Conservation (phyloP, 331 rosid genomes). For the Malus hybrid region DNA sequence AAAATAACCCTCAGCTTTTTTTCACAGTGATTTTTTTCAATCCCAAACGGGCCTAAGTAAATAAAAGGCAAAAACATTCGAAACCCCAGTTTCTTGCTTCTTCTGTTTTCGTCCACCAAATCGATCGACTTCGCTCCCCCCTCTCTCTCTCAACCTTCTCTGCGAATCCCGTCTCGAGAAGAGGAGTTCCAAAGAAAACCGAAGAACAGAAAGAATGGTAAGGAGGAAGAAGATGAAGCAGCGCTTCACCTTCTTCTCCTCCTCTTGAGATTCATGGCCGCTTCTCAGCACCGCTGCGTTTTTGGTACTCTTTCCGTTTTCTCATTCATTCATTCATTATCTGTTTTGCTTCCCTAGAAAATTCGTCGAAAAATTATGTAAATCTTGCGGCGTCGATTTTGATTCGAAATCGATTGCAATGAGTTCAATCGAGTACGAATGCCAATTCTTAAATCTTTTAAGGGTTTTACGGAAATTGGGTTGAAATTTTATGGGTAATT, state of each 20-base stretch:
- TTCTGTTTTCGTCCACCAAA: background rate
- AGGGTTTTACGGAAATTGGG: constrained; percentile 3
- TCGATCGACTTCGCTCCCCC: background rate
- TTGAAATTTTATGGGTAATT: background rate
- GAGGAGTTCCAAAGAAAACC: background rate
- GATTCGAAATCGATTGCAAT: background rate
- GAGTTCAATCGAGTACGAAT: background rate
- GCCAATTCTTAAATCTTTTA: background rate
- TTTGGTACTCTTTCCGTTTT: constrained; percentile 44
- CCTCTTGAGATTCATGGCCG: constrained; percentile 73
- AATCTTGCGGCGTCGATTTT: background rate
- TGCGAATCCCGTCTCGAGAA: background rate
- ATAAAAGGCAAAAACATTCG: too few relatives aligned
- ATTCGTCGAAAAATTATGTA: background rate
- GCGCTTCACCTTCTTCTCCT: constrained; percentile 78
- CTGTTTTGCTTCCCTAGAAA: constrained; percentile 7
- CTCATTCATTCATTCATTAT: background rate
- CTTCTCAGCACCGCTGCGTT: constrained; percentile 97
- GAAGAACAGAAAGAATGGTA: constrained; percentile 13
- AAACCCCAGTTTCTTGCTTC: background rate
- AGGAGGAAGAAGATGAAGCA: constrained; percentile 93
- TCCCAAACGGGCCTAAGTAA: too few relatives aligned
- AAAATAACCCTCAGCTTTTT: too few relatives aligned
- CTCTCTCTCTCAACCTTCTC: background rate
- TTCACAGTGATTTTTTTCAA: too few relatives aligned